Conservation (phyloP, 2,329 filamentous ascomycete species). For the Pyrenophora tritici-repentis region DNA sequence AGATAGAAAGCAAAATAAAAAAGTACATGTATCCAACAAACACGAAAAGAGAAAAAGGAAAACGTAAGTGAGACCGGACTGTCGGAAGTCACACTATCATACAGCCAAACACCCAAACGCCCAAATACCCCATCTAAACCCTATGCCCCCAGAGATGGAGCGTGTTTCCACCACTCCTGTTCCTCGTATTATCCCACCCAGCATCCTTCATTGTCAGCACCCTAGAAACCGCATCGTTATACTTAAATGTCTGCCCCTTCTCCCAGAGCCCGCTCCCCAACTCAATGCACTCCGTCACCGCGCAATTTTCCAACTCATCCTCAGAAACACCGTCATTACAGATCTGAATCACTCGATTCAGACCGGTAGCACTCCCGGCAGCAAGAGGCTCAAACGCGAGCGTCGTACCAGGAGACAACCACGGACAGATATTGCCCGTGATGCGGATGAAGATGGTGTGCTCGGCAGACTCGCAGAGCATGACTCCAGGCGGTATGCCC, state of each 20-base stretch:
- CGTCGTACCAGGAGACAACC: slow-evolving; percentile 32
- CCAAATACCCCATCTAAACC: slow-evolving; percentile 15
- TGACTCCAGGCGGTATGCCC: slow-evolving; percentile 33
- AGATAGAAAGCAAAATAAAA: too few relatives aligned
- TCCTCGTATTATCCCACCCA: slow-evolving; percentile 40
- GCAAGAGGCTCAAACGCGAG: slow-evolving; percentile 35
- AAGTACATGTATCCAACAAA: too few relatives aligned
- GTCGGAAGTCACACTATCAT: too few relatives aligned
- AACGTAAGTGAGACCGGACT: too few relatives aligned
- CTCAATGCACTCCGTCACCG: slow-evolving; percentile 43
- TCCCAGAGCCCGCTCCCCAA: slow-evolving; percentile 42
- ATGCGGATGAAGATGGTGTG: slow-evolving; percentile 36
- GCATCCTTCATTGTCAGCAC: slow-evolving; percentile 41
- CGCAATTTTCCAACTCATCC: slow-evolving; percentile 35
- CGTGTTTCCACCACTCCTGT: slow-evolving; percentile 32
- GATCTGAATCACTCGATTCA: slow-evolving; percentile 41
- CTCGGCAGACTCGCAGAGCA: slow-evolving; percentile 31
- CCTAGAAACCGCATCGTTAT: slow-evolving; percentile 35
- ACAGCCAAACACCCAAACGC: background rate
- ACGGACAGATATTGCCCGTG: slow-evolving; percentile 36
- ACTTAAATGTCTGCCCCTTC: slow-evolving; percentile 44
- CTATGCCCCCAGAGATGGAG: slow-evolving; percentile 39
- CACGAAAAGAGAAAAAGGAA: too few relatives aligned
- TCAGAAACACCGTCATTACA: slow-evolving; percentile 24
- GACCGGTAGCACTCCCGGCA: slow-evolving; percentile 25